These are phyloP conservation scores for Paxillus ammoniavirescens DNA, from an alignment of 768 basidiomycete species.

Conservation along the genomic window DNA sequence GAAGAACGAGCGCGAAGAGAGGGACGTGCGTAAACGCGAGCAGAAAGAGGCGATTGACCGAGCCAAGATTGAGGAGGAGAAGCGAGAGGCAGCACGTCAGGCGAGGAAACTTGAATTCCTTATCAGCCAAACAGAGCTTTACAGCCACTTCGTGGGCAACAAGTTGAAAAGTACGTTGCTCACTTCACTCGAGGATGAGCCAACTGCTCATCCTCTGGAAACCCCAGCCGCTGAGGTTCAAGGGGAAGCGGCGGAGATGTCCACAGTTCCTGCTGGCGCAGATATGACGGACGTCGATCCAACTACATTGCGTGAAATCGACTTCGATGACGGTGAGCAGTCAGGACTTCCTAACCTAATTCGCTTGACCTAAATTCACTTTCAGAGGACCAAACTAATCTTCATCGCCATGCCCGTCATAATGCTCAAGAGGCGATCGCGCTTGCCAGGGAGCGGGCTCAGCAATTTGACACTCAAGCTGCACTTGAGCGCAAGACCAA, in stretches of 20 bases:
- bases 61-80: slow-evolving; percentile 87
- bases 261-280: slow-evolving; percentile 53
- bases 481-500: slow-evolving; percentile 79
- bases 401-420: slow-evolving; percentile 78
- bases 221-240: slow-evolving; percentile 71
- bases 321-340: slow-evolving; percentile 85
- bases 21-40: slow-evolving; percentile 88
- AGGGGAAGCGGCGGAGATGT: slow-evolving; percentile 47
- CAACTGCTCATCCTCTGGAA: slow-evolving; percentile 12
- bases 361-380: neutral
- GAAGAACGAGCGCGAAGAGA: slow-evolving; percentile 96
- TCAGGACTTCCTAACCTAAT: neutral
- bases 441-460: slow-evolving; percentile 74
- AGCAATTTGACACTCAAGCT: slow-evolving; percentile 83
- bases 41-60: slow-evolving; percentile 93
- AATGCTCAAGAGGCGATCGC: slow-evolving; percentile 90
- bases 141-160: slow-evolving; percentile 98
- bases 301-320: slow-evolving; percentile 62
- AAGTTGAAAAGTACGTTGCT: slow-evolving; percentile 79
- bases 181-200: slow-evolving; percentile 12
- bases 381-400: slow-evolving; percentile 83
- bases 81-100: slow-evolving; percentile 88
- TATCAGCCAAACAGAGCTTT: slow-evolving; percentile 97
- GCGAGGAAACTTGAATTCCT: slow-evolving; percentile 97
- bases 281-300: slow-evolving; percentile 56